Conservation (phyloP, 495 filamentous ascomycete genomes). For the Podospora tetraspora region DNA sequence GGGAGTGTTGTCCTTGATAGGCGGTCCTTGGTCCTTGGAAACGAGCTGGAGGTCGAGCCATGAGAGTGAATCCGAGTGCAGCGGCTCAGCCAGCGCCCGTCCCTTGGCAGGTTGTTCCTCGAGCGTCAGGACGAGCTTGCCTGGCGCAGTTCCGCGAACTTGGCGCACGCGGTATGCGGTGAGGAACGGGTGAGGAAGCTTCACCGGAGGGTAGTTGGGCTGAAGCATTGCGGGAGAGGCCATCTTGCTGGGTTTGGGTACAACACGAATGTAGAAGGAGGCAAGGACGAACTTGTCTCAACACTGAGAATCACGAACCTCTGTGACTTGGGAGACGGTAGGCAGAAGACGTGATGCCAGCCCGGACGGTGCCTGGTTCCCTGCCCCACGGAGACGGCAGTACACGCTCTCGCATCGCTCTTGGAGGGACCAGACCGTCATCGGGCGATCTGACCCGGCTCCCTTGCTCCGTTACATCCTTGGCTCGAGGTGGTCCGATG, state of each 20-base stretch:
- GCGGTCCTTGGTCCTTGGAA: conserved; percentile 30
- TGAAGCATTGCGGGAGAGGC: background rate
- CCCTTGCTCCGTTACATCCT: background rate
- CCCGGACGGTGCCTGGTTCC: background rate
- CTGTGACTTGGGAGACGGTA: background rate
- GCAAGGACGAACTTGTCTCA: background rate
- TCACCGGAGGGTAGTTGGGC: conserved; percentile 19
- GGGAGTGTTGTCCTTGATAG: conserved; percentile 37
- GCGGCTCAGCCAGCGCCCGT: conserved; percentile 23
- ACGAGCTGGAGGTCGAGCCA: conserved; percentile 33
- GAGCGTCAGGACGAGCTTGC: conserved; percentile 19
- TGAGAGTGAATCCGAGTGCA: conserved; percentile 29
- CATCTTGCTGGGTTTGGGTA: background rate
- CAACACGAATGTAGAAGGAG: no score
- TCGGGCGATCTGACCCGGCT: background rate
- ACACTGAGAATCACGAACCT: background rate
- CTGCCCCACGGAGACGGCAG: background rate
- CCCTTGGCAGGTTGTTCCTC: conserved; percentile 11
- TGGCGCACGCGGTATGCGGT: conserved; percentile 32
- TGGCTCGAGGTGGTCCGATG: background rate
- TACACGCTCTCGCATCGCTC: background rate
- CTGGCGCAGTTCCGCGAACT: conserved; percentile 7
- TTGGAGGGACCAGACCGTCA: background rate
- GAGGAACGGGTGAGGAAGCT: conserved; percentile 38
- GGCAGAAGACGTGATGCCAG: background rate